Evolutionary conservation across 2,329 filamentous ascomycete species (phyloP), one percentile per base, ranked within the genome.

Genomic region (Ascochyta viciae-villosae): DNA sequence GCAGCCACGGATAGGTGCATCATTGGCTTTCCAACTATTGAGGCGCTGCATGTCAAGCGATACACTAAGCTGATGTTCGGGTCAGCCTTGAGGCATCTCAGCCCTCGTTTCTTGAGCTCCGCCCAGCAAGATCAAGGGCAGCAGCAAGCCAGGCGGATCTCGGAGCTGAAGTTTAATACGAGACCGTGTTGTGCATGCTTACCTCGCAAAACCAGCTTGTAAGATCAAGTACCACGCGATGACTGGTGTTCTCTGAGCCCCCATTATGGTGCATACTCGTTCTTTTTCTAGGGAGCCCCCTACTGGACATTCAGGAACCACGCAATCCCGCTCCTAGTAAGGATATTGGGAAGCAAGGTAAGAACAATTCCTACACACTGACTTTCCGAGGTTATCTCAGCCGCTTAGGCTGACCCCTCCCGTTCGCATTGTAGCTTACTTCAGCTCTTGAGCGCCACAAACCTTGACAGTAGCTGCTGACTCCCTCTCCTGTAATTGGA

Each of bases 371-470:
- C 12, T 13, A 31, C 9, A 26, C 16, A 33, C 12, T 29, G 22
- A 26, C 4, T 6, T 29, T 49, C 9, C 26, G 13, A 24, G 27
- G 34, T 39, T 22, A 33, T 7, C 24, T 40, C 26, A 54, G 44
- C 44, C 39, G 45, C 39, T 49, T 39, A 41, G 41, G 52, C 52
- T 55, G 46, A 55, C 29, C 40, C 40, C 52, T 54, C 41, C 45
- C 22, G 45, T 55, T 55, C 52, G 35, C 35, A 41, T 40, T 35
- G 46, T 46, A 16, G 52, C 39, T 40, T 37, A 35, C 40, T 26
- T 55, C 53, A 55, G 53, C 53, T 50, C 16, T 35, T 23, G 15
- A 50, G 16, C 46, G 46, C 46, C 52, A 50, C 52, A 50, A 41
- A 50, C 22, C 29, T 55, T 41, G 15, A 38, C 23, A 29, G 43